Base-by-base conservation (phyloP, 2,329 filamentous ascomycete species). In the Periconia sp. region DNA sequence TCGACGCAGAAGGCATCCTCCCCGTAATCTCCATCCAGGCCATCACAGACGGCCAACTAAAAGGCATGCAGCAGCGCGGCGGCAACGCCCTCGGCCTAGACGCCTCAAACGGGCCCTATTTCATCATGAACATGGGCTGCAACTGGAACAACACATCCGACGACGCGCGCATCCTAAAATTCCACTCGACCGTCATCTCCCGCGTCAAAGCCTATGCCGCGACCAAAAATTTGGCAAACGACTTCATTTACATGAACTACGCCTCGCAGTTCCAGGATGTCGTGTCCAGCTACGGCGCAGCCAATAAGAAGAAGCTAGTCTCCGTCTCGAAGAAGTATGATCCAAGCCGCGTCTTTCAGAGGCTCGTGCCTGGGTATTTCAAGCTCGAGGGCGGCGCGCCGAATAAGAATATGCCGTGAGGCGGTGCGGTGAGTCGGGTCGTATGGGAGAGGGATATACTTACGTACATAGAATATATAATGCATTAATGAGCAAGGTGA, bases 201-300 rank as follows among this genome's bases (percentile, higher is more conserved):
- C 38, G 4, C 26, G 25, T 17, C 26, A 44, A 3, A 52, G 42
- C 32, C 4, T 36, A 45, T 15, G 42, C 42, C 4, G 18, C 36
- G 36, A 26, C 7, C 15, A 36, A 24, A 24, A 50, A 51, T 3
- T 21, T 59, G 16, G 34, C 46, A 4, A 53, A 52, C 11, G 50
- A 53, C 16, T 78, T 64, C 43, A 50, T 76, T 15, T 78, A 77
- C 52, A 73, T 77, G 69, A 78, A 78, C 52, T 78, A 78, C 43
- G 76, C 75, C 5, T 65, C 63, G 37, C 62, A 66, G 55, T 72
- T 62, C 43, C 73, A 78, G 53, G 67, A 71, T 48, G 65, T 72
- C 1, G 53, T 78, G 30, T 44, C 54, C 4, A 66, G 70, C 23
- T 79, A 77, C 47, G 74, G 75, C 2, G 32, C 46, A 11, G 56